Percentiles rank a stretch among this genome's conserved stretches.
Evolutionary conservation across 306 rosid species (phyloP).

Genomic region (Echinosophora koreensis): DNA sequence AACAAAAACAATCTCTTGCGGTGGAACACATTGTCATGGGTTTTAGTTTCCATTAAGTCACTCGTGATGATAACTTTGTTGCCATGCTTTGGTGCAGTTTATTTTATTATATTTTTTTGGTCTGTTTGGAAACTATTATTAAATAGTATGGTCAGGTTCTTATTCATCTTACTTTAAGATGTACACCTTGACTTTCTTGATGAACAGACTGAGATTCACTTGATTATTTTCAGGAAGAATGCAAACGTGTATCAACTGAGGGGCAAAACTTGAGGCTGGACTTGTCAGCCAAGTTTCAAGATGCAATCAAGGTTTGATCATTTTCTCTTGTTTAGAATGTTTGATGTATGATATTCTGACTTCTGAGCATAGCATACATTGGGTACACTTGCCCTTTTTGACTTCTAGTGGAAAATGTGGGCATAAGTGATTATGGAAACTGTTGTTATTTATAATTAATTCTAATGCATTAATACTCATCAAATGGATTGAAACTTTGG

Average conservation of each 20-base stretch:
- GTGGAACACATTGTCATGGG: slow-evolving; percentile 1
- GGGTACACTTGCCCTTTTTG: slow-evolving; percentile 27
- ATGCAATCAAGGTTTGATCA: slow-evolving; percentile 85
- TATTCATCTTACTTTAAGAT: slow-evolving; percentile 30
- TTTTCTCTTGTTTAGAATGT: slow-evolving; percentile 28
- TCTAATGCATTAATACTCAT: slow-evolving; percentile 20
- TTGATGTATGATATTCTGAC: slow-evolving; percentile 34
- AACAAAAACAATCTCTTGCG: slow-evolving; percentile 2
- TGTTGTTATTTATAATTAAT: slow-evolving; percentile 13
- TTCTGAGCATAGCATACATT: slow-evolving; percentile 29
- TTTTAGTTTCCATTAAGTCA: slow-evolving; percentile 9
- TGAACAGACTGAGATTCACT: slow-evolving; percentile 35
- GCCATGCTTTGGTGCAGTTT: neutral
- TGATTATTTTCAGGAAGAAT: slow-evolving; percentile 79
- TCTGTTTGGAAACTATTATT: slow-evolving; percentile 22
- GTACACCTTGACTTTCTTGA: slow-evolving; percentile 29
- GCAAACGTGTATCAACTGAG: slow-evolving; percentile 92
- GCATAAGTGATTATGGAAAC: slow-evolving; percentile 15
- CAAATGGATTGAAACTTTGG: slow-evolving; percentile 23
- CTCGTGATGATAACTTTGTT: neutral
- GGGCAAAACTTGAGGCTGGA: slow-evolving; percentile 93
- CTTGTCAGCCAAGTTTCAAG: slow-evolving; percentile 88
- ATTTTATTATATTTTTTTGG: slow-evolving; percentile 12
- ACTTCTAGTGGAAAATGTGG: slow-evolving; percentile 2
- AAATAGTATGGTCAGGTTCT: slow-evolving; percentile 30